Evolutionary conservation across 2,329 filamentous ascomycete species (phyloP), one percentile per base, ranked within the genome.

Genomic region (Colletotrichum karsti): DNA sequence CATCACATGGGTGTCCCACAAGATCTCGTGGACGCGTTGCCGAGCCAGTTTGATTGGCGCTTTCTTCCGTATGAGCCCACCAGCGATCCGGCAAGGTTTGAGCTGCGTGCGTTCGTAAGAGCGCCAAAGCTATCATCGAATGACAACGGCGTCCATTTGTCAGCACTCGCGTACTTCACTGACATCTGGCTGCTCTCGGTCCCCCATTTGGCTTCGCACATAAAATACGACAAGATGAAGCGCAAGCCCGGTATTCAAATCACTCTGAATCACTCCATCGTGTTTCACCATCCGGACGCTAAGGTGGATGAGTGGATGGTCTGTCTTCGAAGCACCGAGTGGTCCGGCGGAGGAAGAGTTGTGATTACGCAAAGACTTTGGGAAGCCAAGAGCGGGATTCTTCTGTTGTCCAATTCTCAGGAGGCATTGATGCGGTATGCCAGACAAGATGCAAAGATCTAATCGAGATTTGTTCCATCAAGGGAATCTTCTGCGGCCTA

Each of bases 401-500:
- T 41, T 1, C n/a, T 55, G 33, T 5, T 55, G 51, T 55, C 51
- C 4, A 35, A 20, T 6, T 37, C 51, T 1, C 51, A 55, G 33
- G 51, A 55, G n/a, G 51, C n/a, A 24, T 13, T 55, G 30, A 55
- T 55, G 33, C 51, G 51, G 24, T 55, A 55, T 39, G 51, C 51
- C 10, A 41, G 51, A 26, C 30, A 55, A 30, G 28, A 35, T 9
- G 35, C 8, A n/a, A 55, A 55, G 20, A 13, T 55, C 9, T 55
- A 20, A 53, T 4, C 18, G n/a, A n/a, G n/a, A n/a, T n/a, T n/a
- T n/a, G n/a, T n/a, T n/a, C n/a, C n/a, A n/a, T n/a, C n/a, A n/a
- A n/a, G n/a, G n/a, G n/a, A n/a, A n/a, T n/a, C n/a, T n/a, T n/a
- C n/a, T n/a, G n/a, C n/a, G n/a, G n/a, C n/a, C n/a, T n/a, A n/a